phyloP scores from a whole-genome alignment of 2,329 filamentous ascomycete genomes.

The Epichloe aotearoae region DNA sequence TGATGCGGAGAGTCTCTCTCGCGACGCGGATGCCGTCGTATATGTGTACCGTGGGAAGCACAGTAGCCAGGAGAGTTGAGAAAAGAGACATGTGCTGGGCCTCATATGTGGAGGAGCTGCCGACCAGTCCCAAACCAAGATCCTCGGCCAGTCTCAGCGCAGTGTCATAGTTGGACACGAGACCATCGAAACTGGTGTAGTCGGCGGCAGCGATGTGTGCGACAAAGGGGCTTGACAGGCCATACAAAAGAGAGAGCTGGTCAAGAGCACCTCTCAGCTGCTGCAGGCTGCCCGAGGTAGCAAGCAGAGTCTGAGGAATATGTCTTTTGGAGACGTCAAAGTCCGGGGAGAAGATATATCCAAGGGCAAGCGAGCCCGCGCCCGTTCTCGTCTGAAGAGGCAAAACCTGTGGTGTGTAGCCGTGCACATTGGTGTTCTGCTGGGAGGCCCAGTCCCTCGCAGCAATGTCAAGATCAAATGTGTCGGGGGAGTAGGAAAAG shows the following conservation, averaged over 20 bases:
- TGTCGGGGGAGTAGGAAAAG: constrained; percentile 90
- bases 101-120: constrained; percentile 79
- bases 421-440: constrained; percentile 66
- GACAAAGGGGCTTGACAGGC: constrained; percentile 83
- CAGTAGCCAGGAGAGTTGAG: constrained; percentile 63
- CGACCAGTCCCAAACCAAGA: constrained; percentile 72
- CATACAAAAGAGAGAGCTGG: constrained; percentile 82
- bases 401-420: constrained; percentile 64
- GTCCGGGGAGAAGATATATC: constrained; percentile 96
- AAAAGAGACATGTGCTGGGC: constrained; percentile 92
- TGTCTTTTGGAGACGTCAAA: constrained; percentile 89
- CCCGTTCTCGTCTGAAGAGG: constrained; percentile 78
- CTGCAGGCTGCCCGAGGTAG: constrained; percentile 68
- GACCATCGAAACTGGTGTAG: constrained; percentile 54
- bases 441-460: constrained; percentile 62
- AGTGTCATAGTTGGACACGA: constrained; percentile 78
- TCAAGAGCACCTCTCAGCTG: constrained; percentile 76
- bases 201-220: constrained; percentile 87
- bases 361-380: constrained; percentile 80
- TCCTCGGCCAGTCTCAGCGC: constrained; percentile 77
- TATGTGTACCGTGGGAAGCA: constrained; percentile 74
- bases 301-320: constrained; percentile 81
- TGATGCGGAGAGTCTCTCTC: constrained; percentile 67
- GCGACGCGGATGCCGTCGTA: constrained; percentile 79
- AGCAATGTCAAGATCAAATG: constrained; percentile 79